Conservation (phyloP, 441 rosid genomes). For the Adansonia madagascariensis region DNA sequence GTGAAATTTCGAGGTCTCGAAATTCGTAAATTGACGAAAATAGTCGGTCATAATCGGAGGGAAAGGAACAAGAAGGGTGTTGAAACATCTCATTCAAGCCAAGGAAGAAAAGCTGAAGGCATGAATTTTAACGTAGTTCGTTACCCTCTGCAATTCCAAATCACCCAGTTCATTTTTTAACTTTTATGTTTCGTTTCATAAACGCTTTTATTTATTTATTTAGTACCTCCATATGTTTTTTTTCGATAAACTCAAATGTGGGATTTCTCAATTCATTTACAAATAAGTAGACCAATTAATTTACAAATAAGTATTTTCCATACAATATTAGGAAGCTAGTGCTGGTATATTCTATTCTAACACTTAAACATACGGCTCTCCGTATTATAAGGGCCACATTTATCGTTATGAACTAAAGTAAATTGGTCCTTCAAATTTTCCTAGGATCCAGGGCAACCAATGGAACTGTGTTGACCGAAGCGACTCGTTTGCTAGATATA, state of each 20-base stretch:
- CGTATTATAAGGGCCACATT: background rate
- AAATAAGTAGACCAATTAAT: too few relatives aligned
- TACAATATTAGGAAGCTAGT: background rate
- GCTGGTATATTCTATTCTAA: background rate
- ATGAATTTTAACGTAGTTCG: background rate
- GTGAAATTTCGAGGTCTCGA: background rate
- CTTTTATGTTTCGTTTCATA: too few relatives aligned
- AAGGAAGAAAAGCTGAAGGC: background rate
- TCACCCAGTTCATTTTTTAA: background rate
- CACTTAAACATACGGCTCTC: background rate
- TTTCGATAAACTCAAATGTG: too few relatives aligned
- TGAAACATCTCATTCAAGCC: background rate
- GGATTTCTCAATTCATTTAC: too few relatives aligned
- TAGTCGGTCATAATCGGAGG: background rate
- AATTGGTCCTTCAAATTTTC: background rate
- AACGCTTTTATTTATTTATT: too few relatives aligned
- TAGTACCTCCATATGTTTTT: too few relatives aligned
- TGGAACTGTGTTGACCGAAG: conserved; percentile 1
- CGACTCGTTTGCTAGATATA: background rate
- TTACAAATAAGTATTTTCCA: too few relatives aligned
- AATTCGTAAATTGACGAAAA: background rate
- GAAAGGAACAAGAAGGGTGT: background rate
- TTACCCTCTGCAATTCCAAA: background rate
- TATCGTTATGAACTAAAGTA: background rate
- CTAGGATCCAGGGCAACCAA: background rate